Base-by-base conservation (phyloP, 2,329 filamentous ascomycete genomes). In the Fusarium hainanense region DNA sequence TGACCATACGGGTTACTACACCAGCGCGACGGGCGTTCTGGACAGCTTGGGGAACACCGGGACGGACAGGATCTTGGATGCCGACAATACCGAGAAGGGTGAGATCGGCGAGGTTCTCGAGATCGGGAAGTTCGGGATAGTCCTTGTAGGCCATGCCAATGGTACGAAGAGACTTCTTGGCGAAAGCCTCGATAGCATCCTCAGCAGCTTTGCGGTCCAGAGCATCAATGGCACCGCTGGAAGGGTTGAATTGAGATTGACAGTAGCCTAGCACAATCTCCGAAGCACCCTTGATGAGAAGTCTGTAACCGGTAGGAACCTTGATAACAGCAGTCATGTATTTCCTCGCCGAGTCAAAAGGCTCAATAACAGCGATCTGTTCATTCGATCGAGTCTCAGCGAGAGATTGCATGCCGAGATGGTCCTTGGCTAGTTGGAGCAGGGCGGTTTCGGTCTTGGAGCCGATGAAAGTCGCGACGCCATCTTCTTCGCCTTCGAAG, bases 81-180 rank as follows among this genome's bases (percentile, higher is more conserved):
- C 92, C 92, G 89, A 63, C 89, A 82, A 57, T 85, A 82, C 79
- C 92, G 90, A 27, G 92, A 78, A 58, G 89, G 82, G 49, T 92
- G 88, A 70, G 91, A 90, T 66, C 55, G 7, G 84, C 79, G 7
- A 89, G 84, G 47, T 90, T 86, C 72, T 90, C 85, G 25, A 82
- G 83, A 37, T 87, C 85, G 18, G 79, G 78, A 4, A 82, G 83
- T 40, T 83, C 88, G 12, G 85, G 87, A 44, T 95, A 97, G 73
- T 97, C 94, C 57, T 89, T 91, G 80, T 93, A 97, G 46, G 93
- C 85, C 69, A 97, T 86, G 32, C 90, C 93, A 72, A 97, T 97
- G 3, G 94, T 97, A 63, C 94, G 89, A 23, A 97, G 85, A 6
- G 93, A 97, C 20, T 91, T 87, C 16, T 87, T 88, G 6, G 94